A percentile compares a stretch with the other conserved stretches of the same genome.
Conservation (phyloP, 352 stramenopile genomes). For the Pythium myriotylum region DNA sequence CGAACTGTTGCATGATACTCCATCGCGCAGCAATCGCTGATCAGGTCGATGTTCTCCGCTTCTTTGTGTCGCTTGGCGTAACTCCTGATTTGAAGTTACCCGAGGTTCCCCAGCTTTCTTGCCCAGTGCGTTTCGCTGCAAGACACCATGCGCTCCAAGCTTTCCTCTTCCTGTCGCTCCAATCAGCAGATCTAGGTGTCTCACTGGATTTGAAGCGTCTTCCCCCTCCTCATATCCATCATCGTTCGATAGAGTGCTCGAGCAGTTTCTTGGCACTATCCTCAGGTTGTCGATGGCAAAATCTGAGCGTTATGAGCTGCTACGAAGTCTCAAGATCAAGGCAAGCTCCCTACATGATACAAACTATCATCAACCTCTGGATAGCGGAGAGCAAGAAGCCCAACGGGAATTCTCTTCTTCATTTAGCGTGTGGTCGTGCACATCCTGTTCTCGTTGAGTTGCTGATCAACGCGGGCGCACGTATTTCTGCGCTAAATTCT, state of each 20-base stretch:
- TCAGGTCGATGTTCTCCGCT: conserved; percentile 40
- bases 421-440: conserved; percentile 39
- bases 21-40: conserved; percentile 56
- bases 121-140: conserved; percentile 56
- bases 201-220: conserved; percentile 7
- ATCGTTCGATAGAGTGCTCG: conserved; percentile 30
- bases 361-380: conserved; percentile 56
- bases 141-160: conserved; percentile 40
- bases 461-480: conserved; percentile 42
- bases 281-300: conserved; percentile 54
- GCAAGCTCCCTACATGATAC: conserved; percentile 41
- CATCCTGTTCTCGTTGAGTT: conserved; percentile 41
- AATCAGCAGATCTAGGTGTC: conserved; percentile 29
- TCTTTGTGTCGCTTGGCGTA: conserved; percentile 52
- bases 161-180: conserved; percentile 47
- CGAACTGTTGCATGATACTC: conserved; percentile 45
- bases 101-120: conserved; percentile 27
- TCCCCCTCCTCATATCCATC: conserved; percentile 13
- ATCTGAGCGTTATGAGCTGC: conserved; percentile 55
- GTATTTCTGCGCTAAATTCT: conserved; percentile 34
- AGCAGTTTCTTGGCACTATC: conserved; percentile 26
- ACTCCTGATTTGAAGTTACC: conserved; percentile 37
- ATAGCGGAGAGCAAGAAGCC: conserved; percentile 25
- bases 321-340: conserved; percentile 37
- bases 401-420: conserved; percentile 40